These are phyloP conservation scores for Irpex sp. DNA, from an alignment of 1,284 basidiomycete genomes.

Conservation along the genomic window DNA sequence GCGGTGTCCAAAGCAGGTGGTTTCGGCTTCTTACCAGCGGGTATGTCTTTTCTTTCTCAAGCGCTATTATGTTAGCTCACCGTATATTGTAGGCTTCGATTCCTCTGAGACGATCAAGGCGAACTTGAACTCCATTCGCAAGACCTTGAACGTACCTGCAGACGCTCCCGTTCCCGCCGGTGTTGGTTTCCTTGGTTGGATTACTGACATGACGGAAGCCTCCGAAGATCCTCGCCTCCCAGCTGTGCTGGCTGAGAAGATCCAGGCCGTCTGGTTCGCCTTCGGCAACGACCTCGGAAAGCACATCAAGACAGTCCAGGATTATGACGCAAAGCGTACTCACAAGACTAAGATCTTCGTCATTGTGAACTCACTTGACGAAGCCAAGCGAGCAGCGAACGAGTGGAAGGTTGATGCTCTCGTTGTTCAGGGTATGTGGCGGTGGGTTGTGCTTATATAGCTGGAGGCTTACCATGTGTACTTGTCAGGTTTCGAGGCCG, in stretches of 20 bases:
- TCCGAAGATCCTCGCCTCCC: constrained; percentile 44
- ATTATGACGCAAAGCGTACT: constrained; percentile 41
- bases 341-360: constrained; percentile 58
- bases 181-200: constrained; percentile 70
- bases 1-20: constrained; percentile 61
- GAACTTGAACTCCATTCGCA: constrained; percentile 20
- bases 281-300: constrained; percentile 57
- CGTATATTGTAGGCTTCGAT: constrained; percentile 39
- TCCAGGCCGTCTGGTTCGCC: constrained; percentile 65
- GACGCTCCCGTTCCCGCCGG: constrained; percentile 48
- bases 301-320: constrained; percentile 60
- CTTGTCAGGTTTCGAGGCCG: constrained; percentile 63
- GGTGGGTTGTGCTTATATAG: constrained; percentile 19
- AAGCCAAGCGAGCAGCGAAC: constrained; percentile 51
- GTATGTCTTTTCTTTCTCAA: constrained; percentile 2
- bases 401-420: constrained; percentile 69
- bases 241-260: constrained; percentile 38
- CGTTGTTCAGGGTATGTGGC: constrained; percentile 54
- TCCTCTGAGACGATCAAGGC: constrained; percentile 38
- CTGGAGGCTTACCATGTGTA: not conserved
- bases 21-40: constrained; percentile 61
- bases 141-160: constrained; percentile 25
- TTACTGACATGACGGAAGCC: constrained; percentile 32
- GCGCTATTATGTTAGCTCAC: not conserved
- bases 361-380: constrained; percentile 54